Evolutionary conservation across 148 eudicot species (phyloP).

Genomic region (Camellia granthamiana): DNA sequence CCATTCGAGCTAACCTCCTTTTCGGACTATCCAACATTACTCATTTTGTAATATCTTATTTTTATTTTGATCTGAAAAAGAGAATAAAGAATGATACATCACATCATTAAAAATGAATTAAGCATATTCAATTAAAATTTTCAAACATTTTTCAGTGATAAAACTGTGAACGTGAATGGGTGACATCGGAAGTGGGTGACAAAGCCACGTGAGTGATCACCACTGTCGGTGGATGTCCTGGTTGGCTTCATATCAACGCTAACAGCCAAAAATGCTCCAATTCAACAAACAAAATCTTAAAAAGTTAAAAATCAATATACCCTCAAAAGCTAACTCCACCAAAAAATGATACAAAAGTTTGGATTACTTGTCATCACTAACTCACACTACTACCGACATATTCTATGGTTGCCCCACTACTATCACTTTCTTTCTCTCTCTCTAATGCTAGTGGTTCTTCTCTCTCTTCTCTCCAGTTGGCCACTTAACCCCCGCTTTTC

Average conservation of each 20-base stretch:
- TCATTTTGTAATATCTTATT: too few relatives aligned
- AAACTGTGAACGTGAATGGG: background rate
- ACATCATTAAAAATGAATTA: too few relatives aligned
- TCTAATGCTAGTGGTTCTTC: slow-evolving; percentile 46
- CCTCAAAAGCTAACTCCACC: slow-evolving; percentile 22
- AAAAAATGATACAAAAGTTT: slow-evolving; percentile 16
- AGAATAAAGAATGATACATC: too few relatives aligned
- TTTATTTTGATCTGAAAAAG: too few relatives aligned
- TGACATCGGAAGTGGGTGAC: slow-evolving; percentile 45
- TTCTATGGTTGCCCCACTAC: slow-evolving; percentile 34
- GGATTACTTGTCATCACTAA: slow-evolving; percentile 22
- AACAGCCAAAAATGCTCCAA: slow-evolving; percentile 39
- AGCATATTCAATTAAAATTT: too few relatives aligned
- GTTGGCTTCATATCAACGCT: slow-evolving; percentile 83
- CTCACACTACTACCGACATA: slow-evolving; percentile 22
- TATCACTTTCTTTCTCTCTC: slow-evolving; percentile 22
- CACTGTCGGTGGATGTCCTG: slow-evolving; percentile 44
- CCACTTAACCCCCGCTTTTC: slow-evolving; percentile 20
- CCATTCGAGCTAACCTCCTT: too few relatives aligned
- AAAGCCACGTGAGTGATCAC: slow-evolving; percentile 55
- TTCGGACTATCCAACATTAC: too few relatives aligned
- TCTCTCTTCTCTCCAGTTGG: slow-evolving; percentile 11
- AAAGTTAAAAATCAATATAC: slow-evolving; percentile 7
- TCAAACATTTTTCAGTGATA: background rate
- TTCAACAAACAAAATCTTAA: slow-evolving; percentile 15